Conservation (phyloP, 2,329 filamentous ascomycete genomes). For the Pestalotiopsis sp. region DNA sequence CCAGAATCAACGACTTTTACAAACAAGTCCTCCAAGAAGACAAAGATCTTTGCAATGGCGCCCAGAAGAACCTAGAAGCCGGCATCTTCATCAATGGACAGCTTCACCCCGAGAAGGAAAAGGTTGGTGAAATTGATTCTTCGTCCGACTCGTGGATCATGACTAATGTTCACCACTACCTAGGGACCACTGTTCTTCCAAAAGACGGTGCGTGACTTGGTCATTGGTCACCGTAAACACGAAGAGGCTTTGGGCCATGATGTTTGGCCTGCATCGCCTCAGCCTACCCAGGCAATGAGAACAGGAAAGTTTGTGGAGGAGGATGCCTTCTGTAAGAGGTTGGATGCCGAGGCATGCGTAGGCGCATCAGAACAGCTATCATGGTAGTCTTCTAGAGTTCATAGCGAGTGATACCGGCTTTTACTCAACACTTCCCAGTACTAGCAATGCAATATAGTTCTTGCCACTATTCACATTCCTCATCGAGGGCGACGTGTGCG, state of each 20-base stretch:
- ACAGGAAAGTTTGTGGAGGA: not conserved
- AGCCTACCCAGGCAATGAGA: not conserved
- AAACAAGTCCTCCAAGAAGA: not conserved
- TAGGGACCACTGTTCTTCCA: slow-evolving; percentile 1
- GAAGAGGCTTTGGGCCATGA: not conserved
- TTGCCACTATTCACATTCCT: not conserved
- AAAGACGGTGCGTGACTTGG: not conserved
- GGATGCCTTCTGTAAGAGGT: not conserved
- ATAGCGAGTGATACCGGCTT: not conserved
- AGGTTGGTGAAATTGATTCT: not conserved
- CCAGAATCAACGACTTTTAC: not conserved
- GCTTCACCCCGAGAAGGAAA: not conserved
- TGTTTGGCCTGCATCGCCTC: not conserved
- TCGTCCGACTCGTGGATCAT: too few relatives aligned
- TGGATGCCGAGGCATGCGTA: not conserved
- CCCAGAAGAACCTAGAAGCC: not conserved
- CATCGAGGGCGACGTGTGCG: not conserved
- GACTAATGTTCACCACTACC: not conserved
- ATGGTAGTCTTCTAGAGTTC: not conserved
- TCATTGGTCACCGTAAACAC: not conserved
- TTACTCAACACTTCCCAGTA: not conserved
- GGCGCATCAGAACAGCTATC: not conserved
- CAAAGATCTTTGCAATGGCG: not conserved
- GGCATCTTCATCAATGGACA: slow-evolving; percentile 1
- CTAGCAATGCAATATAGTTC: too few relatives aligned